Evolutionary conservation across 2,329 filamentous ascomycete genomes (phyloP), one percentile per base, ranked within the genome.

Genomic region (Chaetomium strumarium): DNA sequence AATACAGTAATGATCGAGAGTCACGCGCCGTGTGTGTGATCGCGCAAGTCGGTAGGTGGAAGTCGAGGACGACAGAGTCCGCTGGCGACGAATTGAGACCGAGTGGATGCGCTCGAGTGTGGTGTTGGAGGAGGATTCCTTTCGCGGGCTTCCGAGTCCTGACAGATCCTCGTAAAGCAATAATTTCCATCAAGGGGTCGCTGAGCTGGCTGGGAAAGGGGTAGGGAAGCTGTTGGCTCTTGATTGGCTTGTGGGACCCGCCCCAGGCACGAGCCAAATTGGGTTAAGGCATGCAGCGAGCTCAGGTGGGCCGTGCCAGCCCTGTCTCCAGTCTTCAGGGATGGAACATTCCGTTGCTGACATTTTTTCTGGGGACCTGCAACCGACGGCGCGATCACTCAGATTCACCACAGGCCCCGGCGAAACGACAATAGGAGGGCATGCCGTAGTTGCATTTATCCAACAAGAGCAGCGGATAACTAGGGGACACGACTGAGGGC

Each of bases 191-290:
- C 58, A 59, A 61, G 60, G 63, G 62, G 58, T 58, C 51, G 38
- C 57, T 54, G 46, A 53, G 55, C 55, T 54, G 55, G 55, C 60
- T 68, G 72, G 72, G 72, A 70, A 70, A 72, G 64, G 66, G 65
- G 66, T 61, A 65, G 60, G 60, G 61, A 57, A 51, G 59, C 49
- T 49, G 55, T 53, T 55, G 52, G 47, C 51, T 52, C 41, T 46
- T 64, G 60, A 64, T 64, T 64, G 62, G 61, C 51, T 36, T 48
- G 41, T 53, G 47, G 50, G 50, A 39, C 53, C 53, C 55, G 59
- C 60, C 57, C 55, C 62, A 63, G 57, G 60, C 52, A 60, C 55
- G 11, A 29, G 19, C 53, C 42, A 11, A 20, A 57, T 60, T 37
- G 17, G 59, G 61, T 49, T 60, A 59, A 55, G 44, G n/a, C 44